Base-by-base conservation (phyloP, 192 early-diverging fungal genomes). In the Coemansia sp. region DNA sequence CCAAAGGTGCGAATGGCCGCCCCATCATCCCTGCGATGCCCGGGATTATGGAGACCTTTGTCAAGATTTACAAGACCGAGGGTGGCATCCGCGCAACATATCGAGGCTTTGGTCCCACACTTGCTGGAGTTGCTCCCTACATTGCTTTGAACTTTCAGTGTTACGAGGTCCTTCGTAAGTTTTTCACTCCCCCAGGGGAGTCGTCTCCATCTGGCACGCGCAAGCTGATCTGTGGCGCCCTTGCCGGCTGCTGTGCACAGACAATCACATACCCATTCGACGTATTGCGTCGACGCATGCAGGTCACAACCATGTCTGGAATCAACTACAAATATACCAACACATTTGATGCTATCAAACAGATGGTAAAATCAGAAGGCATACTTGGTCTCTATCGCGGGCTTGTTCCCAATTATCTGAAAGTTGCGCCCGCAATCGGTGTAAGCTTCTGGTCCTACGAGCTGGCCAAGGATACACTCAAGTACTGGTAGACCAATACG, bases 381-480 rank as follows among this genome's bases (percentile, higher is more conserved):
- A 61, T 89, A 7, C 73, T 80, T 13, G 91, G 90, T 9, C 73
- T 91, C 26, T 93, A 92, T 72, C 87, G 88, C 45, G 93, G 93
- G 22, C 83, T 93, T 71, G 77, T 91, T 43, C 91, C 93, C 22
- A 94, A 94, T 70, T 91, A 93, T 71, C 71, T 94, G 40, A 94
- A 94, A 70, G 91, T 94, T 4, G 91, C 89, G 0, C 93, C 93
- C 18, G 93, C 91, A 12, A 93, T 92, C 54, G 89, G 89, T 63
- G 90, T 94, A 43, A 90, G 90, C 54, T 92, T 94, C 79, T 88
- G 89, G 68, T 88, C 90, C 13, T 93, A 94, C 56, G 93, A 94
- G 68, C 76, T 87, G 72, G 88, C 86, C 66, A 92, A 91, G 73
- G 90, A 92, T 16, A 49, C 83, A 13, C 74, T 93, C 52, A 82